Evolutionary conservation across 495 filamentous ascomycete species (phyloP).

Genomic region (Penicillium flavigenum): DNA sequence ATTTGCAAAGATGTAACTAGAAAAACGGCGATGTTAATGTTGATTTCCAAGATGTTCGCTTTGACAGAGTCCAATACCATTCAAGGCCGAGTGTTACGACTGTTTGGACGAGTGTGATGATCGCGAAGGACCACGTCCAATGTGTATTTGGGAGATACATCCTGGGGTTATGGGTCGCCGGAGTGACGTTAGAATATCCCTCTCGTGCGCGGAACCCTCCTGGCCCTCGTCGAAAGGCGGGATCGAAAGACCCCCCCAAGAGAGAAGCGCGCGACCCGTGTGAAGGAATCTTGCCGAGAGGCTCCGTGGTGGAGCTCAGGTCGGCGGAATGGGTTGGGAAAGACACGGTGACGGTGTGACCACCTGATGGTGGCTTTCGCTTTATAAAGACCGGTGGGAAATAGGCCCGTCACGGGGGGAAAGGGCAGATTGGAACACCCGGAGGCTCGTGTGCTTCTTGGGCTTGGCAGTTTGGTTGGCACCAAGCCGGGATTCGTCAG

Average conservation of each 20-base stretch:
- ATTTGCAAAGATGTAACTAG: slow-evolving; percentile 49
- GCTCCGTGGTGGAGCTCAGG: slow-evolving; percentile 46
- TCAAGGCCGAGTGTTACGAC: slow-evolving; percentile 78
- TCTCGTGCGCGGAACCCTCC: slow-evolving; percentile 58
- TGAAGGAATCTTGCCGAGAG: slow-evolving; percentile 57
- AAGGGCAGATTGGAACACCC: slow-evolving; percentile 16
- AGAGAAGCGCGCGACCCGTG: slow-evolving; percentile 65
- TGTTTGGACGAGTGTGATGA: slow-evolving; percentile 72
- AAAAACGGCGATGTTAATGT: background rate
- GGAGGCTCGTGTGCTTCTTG: slow-evolving; percentile 21
- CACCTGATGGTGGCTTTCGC: slow-evolving; percentile 32
- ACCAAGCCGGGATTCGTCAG: slow-evolving; percentile 1
- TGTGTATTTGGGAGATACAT: slow-evolving; percentile 73
- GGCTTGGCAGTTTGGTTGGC: slow-evolving; percentile 25
- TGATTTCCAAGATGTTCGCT: background rate
- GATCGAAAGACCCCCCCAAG: slow-evolving; percentile 60
- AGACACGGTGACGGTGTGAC: slow-evolving; percentile 43
- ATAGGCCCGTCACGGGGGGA: slow-evolving; percentile 5
- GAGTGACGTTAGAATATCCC: slow-evolving; percentile 47
- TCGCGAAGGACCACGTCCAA: slow-evolving; percentile 88
- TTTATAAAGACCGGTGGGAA: slow-evolving; percentile 20
- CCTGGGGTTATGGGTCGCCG: slow-evolving; percentile 28
- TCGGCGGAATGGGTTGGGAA: slow-evolving; percentile 29
- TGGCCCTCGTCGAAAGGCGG: slow-evolving; percentile 44
- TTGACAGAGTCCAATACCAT: slow-evolving; percentile 58